phyloP scores from a whole-genome alignment of 345 rosid species.

The Citrus sinensis region DVS_A1.0 CM039165.1:30729501-30730000 shows the following conservation, averaged over 20 bases:
- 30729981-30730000: constrained; percentile 55
- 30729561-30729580: constrained; percentile 91
- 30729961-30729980: constrained; percentile 86
- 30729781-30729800: constrained; percentile 69
- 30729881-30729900: constrained; percentile 96
- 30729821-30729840: constrained; percentile 10
- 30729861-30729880: constrained; percentile 51
- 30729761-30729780: constrained; percentile 79
- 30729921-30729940: constrained; percentile 69
- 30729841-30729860: constrained; percentile 5
- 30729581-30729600: constrained; percentile 83
- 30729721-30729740: constrained; percentile 86
- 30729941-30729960: constrained; percentile 84
- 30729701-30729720: constrained; percentile 92
- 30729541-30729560: constrained; percentile 88
- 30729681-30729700: constrained; percentile 9
- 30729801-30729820: constrained; percentile 19
- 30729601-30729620: constrained; percentile 14
- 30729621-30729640: constrained; percentile 8
- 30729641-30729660: constrained; percentile 15
- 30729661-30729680: background rate
- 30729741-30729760: constrained; percentile 71
- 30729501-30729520: background rate
- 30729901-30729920: constrained; percentile 91
- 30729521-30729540: constrained; percentile 14